These are phyloP conservation scores for Exophiala bonariae DNA, from an alignment of 2,329 filamentous ascomycete species.

Conservation along the genomic window DNA sequence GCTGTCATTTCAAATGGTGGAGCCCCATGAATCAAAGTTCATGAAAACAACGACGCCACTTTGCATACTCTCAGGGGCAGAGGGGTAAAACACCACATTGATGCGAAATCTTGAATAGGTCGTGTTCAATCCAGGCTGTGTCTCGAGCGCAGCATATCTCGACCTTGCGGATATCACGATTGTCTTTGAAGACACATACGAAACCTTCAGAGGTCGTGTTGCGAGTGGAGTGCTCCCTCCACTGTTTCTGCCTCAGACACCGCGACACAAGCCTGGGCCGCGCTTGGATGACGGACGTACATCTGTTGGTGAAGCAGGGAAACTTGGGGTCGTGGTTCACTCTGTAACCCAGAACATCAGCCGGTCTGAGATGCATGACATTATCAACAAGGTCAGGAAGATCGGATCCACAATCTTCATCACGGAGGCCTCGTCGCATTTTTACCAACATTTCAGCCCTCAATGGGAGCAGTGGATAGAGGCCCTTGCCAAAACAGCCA, in stretches of 20 bases:
- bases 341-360: constrained; percentile 35
- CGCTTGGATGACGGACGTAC: not conserved
- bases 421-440: constrained; percentile 39
- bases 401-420: constrained; percentile 42
- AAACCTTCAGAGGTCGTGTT: constrained; percentile 33
- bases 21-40: too few species aligned
- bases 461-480: constrained; percentile 37
- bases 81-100: too few species aligned
- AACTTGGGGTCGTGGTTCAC: constrained; percentile 35
- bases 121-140: constrained; percentile 48
- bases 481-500: too few species aligned
- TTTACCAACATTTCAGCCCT: constrained; percentile 41
- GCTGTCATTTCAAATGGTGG: not conserved
- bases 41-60: too few species aligned
- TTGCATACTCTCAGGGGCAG: too few species aligned
- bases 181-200: constrained; percentile 46
- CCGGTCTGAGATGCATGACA: constrained; percentile 31
- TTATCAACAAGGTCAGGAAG: constrained; percentile 37
- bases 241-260: too few species aligned
- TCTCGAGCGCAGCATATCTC: constrained; percentile 43
- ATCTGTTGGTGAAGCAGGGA: too few species aligned
- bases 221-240: not conserved
- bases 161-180: constrained; percentile 46
- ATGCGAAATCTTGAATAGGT: too few species aligned
- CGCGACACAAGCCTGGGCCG: too few species aligned